Conservation (phyloP, 2,329 filamentous ascomycete species). For the Colletotrichum lentis region DNA sequence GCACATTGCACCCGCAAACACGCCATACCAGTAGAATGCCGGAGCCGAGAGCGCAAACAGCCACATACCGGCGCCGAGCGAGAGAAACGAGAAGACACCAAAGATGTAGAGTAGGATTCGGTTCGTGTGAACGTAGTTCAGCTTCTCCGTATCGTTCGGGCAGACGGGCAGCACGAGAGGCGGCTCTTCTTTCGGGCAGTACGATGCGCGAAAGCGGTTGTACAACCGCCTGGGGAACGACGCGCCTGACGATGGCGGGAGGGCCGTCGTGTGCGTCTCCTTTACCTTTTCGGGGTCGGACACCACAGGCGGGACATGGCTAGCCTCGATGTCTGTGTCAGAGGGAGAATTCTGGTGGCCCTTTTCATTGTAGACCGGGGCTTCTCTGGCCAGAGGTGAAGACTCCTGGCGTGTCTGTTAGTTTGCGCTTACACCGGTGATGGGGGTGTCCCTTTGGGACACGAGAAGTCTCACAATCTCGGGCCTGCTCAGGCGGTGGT, state of each 20-base stretch:
- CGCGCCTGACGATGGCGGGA: slow-evolving; percentile 21
- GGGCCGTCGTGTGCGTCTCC: slow-evolving; percentile 33
- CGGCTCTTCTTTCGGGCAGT: slow-evolving; percentile 47
- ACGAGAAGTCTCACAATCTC: slow-evolving; percentile 27
- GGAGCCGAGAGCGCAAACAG: slow-evolving; percentile 50
- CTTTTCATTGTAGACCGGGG: slow-evolving; percentile 31
- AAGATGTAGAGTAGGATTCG: slow-evolving; percentile 51
- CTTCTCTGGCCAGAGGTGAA: slow-evolving; percentile 36
- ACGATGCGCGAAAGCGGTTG: slow-evolving; percentile 44
- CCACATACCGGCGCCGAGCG: slow-evolving; percentile 54
- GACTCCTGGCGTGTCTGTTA: slow-evolving; percentile 26
- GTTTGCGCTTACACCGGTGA: background rate
- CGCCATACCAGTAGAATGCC: slow-evolving; percentile 50
- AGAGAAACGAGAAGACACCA: slow-evolving; percentile 51
- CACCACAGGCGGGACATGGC: slow-evolving; percentile 24
- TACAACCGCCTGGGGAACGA: slow-evolving; percentile 40
- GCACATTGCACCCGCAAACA: slow-evolving; percentile 50
- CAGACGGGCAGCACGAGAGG: slow-evolving; percentile 48
- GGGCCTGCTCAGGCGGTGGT: slow-evolving; percentile 36
- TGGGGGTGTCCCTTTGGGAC: no score
- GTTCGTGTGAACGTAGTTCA: slow-evolving; percentile 51
- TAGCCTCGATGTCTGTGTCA: slow-evolving; percentile 32
- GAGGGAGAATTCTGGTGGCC: slow-evolving; percentile 22
- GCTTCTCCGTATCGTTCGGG: slow-evolving; percentile 52
- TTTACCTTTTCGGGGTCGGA: slow-evolving; percentile 31